Conservation (phyloP, 352 stramenopile genomes). For the Phytopythium vexans region DNA sequence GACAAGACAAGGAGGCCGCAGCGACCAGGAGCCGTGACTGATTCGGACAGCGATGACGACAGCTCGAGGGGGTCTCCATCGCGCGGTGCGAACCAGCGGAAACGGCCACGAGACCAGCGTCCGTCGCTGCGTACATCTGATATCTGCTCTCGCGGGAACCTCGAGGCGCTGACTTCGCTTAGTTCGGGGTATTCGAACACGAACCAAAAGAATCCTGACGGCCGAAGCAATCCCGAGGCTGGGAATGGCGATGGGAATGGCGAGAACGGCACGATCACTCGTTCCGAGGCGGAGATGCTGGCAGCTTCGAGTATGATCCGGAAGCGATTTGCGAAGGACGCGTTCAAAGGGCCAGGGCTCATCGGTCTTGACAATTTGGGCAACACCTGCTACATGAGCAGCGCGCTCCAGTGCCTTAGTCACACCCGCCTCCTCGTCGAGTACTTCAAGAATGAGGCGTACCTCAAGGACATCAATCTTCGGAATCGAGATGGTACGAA, state of each 20-base stretch:
- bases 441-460: constrained; percentile 96
- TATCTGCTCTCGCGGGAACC: constrained; percentile 70
- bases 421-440: constrained; percentile 93
- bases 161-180: constrained; percentile 46
- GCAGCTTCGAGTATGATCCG: constrained; percentile 35
- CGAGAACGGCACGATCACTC: constrained; percentile 14
- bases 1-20: constrained; percentile 18
- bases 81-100: constrained; percentile 11
- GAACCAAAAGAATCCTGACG: constrained; percentile 4
- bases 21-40: neutral
- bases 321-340: constrained; percentile 70
- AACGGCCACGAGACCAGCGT: constrained; percentile 38
- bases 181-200: neutral
- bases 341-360: constrained; percentile 72
- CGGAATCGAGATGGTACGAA: constrained; percentile 93
- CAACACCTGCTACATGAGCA: constrained; percentile 99
- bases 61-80: neutral
- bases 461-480: constrained; percentile 95
- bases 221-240: neutral
- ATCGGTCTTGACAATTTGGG: constrained; percentile 95
- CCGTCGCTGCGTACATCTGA: constrained; percentile 62
- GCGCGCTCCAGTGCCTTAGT: constrained; percentile 96
- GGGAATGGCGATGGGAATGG: constrained; percentile 5
- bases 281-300: constrained; percentile 24
- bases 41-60: constrained; percentile 10